Evolutionary conservation across 768 basidiomycete genomes (phyloP).

Genomic region (Russula foetens): DNA sequence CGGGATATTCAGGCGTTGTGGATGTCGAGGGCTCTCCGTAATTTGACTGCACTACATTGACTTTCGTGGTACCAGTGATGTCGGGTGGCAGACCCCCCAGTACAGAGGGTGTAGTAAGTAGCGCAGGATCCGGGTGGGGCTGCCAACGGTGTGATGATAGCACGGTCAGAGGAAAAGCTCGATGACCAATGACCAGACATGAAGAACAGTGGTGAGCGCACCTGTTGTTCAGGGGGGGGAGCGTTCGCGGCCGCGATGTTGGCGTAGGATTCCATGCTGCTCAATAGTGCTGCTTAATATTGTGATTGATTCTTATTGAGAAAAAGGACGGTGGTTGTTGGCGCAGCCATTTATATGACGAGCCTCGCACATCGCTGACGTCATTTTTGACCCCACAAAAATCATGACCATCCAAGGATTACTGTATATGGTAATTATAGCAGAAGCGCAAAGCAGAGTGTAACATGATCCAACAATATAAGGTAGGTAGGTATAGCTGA

Average conservation of each 20-base stretch:
- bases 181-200: conserved; percentile 7
- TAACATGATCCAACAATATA: conserved; percentile 1
- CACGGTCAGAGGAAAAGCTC: too few relatives aligned
- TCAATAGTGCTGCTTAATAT: too few relatives aligned
- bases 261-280: neutral
- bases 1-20: too few relatives aligned
- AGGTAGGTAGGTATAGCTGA: conserved; percentile 5
- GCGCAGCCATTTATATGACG: neutral
- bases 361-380: conserved; percentile 1
- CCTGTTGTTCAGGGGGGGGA: neutral
- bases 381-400: neutral
- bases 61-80: too few relatives aligned
- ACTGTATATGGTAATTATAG: conserved; percentile 9
- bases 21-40: too few relatives aligned
- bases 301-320: neutral
- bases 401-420: neutral
- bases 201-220: neutral
- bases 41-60: too few relatives aligned
- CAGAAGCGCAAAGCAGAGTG: neutral
- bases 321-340: too few relatives aligned
- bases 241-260: neutral
- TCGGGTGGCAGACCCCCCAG: conserved; percentile 13
- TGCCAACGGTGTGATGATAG: conserved; percentile 21
- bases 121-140: conserved; percentile 57
- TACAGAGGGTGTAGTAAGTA: conserved; percentile 44